Conservation (phyloP, 768 basidiomycete species). For the Termitomyces sp. region DNA sequence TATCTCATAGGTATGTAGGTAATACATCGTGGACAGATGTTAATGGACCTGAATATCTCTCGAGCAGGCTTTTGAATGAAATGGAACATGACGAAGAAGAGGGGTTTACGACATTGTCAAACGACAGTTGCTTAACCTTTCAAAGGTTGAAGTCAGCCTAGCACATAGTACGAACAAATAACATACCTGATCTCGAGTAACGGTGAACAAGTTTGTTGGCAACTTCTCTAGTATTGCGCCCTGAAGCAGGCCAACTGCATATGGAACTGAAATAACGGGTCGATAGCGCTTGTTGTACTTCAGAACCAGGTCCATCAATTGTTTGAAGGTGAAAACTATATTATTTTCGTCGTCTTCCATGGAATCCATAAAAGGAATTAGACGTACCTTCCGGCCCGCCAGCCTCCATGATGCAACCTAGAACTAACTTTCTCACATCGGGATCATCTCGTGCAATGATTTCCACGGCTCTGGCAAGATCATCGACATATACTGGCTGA, state of each 20-base stretch:
- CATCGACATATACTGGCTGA: slow-evolving; percentile 70
- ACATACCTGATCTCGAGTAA: slow-evolving; percentile 63
- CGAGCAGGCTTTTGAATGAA: slow-evolving; percentile 33
- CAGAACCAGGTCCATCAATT: slow-evolving; percentile 63
- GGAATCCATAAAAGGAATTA: neutral
- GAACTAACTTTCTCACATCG: slow-evolving; percentile 35
- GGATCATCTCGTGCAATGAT: slow-evolving; percentile 43
- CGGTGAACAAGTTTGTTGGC: slow-evolving; percentile 59
- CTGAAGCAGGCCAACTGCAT: slow-evolving; percentile 56
- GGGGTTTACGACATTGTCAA: slow-evolving; percentile 47
- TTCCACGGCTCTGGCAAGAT: slow-evolving; percentile 59
- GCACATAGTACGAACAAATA: neutral
- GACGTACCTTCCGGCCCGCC: slow-evolving; percentile 31
- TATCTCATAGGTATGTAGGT: slow-evolving; percentile 41
- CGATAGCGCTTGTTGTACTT: slow-evolving; percentile 45
- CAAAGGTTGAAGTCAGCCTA: neutral
- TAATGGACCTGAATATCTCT: slow-evolving; percentile 31
- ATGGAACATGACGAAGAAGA: slow-evolving; percentile 21
- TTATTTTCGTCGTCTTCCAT: neutral
- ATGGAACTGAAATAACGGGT: slow-evolving; percentile 61
- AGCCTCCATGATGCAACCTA: slow-evolving; percentile 44
- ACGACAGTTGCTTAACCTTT: slow-evolving; percentile 59
- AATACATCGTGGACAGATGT: slow-evolving; percentile 47
- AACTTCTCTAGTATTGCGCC: slow-evolving; percentile 57
- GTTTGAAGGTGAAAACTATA: slow-evolving; percentile 60